Evolutionary conservation across 768 basidiomycete genomes (phyloP).

Genomic region (Leccinum variicolor): DNA sequence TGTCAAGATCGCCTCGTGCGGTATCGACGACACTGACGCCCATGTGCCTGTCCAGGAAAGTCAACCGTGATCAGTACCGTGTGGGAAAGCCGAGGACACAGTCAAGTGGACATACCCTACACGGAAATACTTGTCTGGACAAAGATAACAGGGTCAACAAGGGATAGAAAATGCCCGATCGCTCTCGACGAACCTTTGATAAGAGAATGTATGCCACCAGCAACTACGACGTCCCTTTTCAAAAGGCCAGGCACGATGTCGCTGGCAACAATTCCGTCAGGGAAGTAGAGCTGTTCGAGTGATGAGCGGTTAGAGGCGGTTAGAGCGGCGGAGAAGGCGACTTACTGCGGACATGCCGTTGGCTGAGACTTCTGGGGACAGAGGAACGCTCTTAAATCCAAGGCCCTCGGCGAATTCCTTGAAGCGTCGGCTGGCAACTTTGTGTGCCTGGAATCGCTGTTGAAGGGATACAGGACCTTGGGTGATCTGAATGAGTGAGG

Average conservation of each 20-base stretch:
- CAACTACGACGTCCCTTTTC: constrained; percentile 72
- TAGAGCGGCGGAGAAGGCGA: neutral
- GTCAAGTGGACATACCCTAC: constrained; percentile 56
- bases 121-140: constrained; percentile 82
- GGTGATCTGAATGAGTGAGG: constrained; percentile 75
- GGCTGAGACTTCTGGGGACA: constrained; percentile 60
- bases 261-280: constrained; percentile 70
- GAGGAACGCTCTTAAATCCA: constrained; percentile 73
- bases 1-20: constrained; percentile 72
- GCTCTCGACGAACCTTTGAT: constrained; percentile 61
- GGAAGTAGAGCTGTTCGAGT: constrained; percentile 67
- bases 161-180: neutral
- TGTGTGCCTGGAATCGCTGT: constrained; percentile 77
- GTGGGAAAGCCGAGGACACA: neutral
- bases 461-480: constrained; percentile 59
- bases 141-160: constrained; percentile 5
- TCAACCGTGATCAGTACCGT: neutral
- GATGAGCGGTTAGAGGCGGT: neutral
- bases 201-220: constrained; percentile 81
- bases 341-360: constrained; percentile 93
- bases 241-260: constrained; percentile 76
- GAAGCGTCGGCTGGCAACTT: constrained; percentile 61
- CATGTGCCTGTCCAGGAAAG: constrained; percentile 64
- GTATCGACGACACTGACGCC: constrained; percentile 76
- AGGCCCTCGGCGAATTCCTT: constrained; percentile 62